Base-by-base conservation (phyloP, 148 eudicot genomes). In the Rhododendron griersonianum region DNA sequence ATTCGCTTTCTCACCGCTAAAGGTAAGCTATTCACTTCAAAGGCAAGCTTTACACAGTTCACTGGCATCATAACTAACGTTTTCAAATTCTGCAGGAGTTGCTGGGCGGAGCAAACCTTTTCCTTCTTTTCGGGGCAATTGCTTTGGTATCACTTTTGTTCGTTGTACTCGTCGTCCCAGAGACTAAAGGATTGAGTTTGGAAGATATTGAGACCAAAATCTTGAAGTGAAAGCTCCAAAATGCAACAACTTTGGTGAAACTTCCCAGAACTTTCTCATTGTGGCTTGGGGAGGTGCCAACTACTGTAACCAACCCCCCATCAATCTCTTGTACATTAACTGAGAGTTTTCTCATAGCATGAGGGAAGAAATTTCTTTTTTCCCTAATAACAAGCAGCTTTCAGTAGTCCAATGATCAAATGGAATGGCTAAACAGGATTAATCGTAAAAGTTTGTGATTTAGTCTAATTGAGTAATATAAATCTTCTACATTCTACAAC, bases 151-250 rank as follows among this genome's bases (percentile, higher is more conserved):
- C 99, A 9, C 98, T 97, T 63, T 80, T 88, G 11, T 97, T 97
- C 86, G 94, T 93, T 57, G 50, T 93, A 50, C 16, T 90, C 9
- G 19, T 82, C 51, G 98, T 98, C 37, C 99, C 99, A 0, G 99
- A 95, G 91, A 98, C 99, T 25, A 98, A 98, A 89, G 99, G 99
- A 86, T 91, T 98, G 88, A 95, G 94, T 87, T 91, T 98, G 93
- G 99, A 98, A 92, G 99, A 97, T 85, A 97, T 97, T 44, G 99
- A 97, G 87, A 85, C 95, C 11, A 94, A 95, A 85, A 85, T 97
- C 51, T 90, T 92, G 92, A 95, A 94, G 90, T 96, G 92, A 94
- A 83, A 85, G 10, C 83, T 18, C 81, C 57, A 2, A 41, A 81
- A 25, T 67, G 74, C 74, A 3, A 67, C 15, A 67, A 28, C 15